phyloP scores from a whole-genome alignment of 192 early-diverging fungal genomes.

The Dispira parvispora region DNA sequence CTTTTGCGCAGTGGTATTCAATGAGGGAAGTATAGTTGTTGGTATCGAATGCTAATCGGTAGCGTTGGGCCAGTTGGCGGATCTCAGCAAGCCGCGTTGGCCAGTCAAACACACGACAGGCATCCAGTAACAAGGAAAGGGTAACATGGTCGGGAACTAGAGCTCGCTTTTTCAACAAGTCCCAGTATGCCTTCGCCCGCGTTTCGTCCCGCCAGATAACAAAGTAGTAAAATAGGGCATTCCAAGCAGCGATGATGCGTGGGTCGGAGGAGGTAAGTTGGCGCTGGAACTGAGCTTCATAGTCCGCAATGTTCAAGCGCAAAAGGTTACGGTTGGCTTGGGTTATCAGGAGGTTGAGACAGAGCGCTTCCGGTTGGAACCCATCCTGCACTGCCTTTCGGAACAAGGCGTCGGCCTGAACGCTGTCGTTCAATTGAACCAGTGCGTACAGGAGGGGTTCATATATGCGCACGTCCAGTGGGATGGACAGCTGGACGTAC shows the following conservation, averaged over 20 bases:
- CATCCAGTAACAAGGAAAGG: not conserved
- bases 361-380: not conserved
- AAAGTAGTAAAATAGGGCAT: not conserved
- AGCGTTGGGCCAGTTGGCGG: not conserved
- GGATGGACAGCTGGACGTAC: not conserved
- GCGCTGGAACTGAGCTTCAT: not conserved
- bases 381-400: not conserved
- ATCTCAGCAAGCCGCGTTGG: not conserved
- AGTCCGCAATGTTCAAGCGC: not conserved
- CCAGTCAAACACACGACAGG: not conserved
- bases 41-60: not conserved
- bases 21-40: not conserved
- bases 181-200: not conserved
- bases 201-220: not conserved
- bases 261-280: not conserved
- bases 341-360: not conserved
- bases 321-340: not conserved
- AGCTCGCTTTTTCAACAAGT: not conserved
- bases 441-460: not conserved
- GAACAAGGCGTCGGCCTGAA: not conserved
- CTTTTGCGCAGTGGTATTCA: not conserved
- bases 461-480: not conserved
- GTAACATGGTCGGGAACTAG: not conserved
- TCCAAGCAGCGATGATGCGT: not conserved
- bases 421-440: not conserved